Evolutionary conservation across 2,329 filamentous ascomycete species (phyloP), one percentile per base, ranked within the genome.

Genomic region (Colletotrichum sublineola): DNA sequence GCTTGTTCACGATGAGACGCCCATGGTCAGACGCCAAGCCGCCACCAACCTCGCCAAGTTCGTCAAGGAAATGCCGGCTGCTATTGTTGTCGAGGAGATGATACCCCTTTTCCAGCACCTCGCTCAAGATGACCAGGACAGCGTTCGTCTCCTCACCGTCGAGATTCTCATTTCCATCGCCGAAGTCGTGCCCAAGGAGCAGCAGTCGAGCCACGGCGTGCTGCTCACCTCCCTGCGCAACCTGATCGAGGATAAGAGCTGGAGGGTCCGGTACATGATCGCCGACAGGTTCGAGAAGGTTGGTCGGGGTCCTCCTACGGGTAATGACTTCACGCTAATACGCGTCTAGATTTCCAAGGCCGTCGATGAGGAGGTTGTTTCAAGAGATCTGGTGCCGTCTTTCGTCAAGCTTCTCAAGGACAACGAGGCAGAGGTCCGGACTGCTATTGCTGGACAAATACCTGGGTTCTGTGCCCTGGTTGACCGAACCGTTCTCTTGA

Each of bases 191-290:
- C 96, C 96, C 73, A 98, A 98, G 85, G 96, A 98, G 83, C 95
- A 99, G 82, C 96, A 99, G 84, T 92, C 94, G 57, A 98, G 95
- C 84, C 96, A 98, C 80, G 96, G 96, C 65, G 94, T 98, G 68
- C 86, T 99, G 70, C 87, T 99, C 79, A 96, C 94, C 63, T 95
- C 96, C 57, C 86, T 99, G 79, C 92, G 96, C 78, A 97, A 91
- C 84, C 84, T 99, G 80, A 98, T 99, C 84, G 96, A 98, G 79
- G 96, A 99, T 83, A 99, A 98, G 90, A 98, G 96, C 86, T 99
- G 96, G 96, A 92, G 96, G 80, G 96, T 99, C 73, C 91, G 96
- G 81, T 99, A 98, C 84, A 99, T 99, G 96, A 96, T 99, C 78
- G 96, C 96, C 61, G 96, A 99, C 83, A 91, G 95, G 81, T 99